phyloP scores from a whole-genome alignment of 768 basidiomycete species.

The Fistulinella prunicolor region DNA sequence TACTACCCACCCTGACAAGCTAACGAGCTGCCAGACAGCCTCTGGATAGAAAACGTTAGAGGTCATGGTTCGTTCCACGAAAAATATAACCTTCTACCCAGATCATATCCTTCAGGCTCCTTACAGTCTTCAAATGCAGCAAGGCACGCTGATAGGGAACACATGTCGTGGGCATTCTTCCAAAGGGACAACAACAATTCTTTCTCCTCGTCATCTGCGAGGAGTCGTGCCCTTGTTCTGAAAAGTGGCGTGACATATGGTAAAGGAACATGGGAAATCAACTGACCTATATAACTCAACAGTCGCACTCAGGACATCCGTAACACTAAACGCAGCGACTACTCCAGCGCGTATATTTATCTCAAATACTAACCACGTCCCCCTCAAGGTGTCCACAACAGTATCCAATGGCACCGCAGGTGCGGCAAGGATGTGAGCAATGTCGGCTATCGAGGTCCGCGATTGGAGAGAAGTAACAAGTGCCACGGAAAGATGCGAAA shows the following conservation, averaged over 20 bases:
- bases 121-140: constrained; percentile 65
- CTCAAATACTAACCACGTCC: constrained; percentile 47
- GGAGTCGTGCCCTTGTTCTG: constrained; percentile 34
- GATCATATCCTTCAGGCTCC: constrained; percentile 59
- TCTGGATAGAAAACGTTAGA: constrained; percentile 38
- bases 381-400: constrained; percentile 46
- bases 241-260: constrained; percentile 4
- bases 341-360: constrained; percentile 37
- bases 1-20: constrained; percentile 59
- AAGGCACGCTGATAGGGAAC: constrained; percentile 57
- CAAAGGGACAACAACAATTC: constrained; percentile 47
- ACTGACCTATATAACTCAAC: constrained; percentile 37
- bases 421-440: constrained; percentile 52
- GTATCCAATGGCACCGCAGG: constrained; percentile 40
- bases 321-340: constrained; percentile 37
- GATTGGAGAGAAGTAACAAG: constrained; percentile 46
- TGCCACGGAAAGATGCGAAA: constrained; percentile 19
- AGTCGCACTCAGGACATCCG: constrained; percentile 51
- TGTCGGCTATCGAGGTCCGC: constrained; percentile 53
- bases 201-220: constrained; percentile 34
- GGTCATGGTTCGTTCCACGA: constrained; percentile 1
- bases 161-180: constrained; percentile 63
- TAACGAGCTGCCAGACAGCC: constrained; percentile 70
- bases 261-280: background rate
- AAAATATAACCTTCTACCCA: constrained; percentile 42